These are phyloP conservation scores for Hericium alpestre DNA, from an alignment of 768 basidiomycete species.

Conservation along the genomic window DNA sequence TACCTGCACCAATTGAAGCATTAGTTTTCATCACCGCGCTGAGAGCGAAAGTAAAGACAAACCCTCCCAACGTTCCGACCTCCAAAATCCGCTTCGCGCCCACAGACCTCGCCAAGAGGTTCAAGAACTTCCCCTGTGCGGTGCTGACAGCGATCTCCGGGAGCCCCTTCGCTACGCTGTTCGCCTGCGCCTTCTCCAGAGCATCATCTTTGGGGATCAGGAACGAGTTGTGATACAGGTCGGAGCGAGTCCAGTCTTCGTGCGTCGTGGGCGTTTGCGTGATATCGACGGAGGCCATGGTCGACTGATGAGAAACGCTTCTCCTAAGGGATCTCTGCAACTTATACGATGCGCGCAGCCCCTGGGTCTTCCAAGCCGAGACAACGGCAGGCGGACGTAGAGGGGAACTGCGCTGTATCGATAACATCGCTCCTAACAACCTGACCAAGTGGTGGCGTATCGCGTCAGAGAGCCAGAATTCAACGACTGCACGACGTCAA, in stretches of 20 bases:
- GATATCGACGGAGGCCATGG: slow-evolving; percentile 5
- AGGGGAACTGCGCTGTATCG: too few relatives aligned
- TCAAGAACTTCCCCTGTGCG: slow-evolving; percentile 48
- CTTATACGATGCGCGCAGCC: too few relatives aligned
- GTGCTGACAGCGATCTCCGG: slow-evolving; percentile 42
- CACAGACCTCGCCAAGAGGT: slow-evolving; percentile 39
- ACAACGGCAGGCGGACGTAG: too few relatives aligned
- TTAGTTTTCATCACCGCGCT: neutral
- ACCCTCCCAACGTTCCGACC: slow-evolving; percentile 63
- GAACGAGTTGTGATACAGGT: slow-evolving; percentile 47
- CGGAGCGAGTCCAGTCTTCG: slow-evolving; percentile 41
- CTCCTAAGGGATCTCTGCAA: too few relatives aligned
- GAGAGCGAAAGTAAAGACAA: neutral
- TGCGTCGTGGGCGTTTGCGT: slow-evolving; percentile 11
- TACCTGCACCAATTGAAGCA: slow-evolving; percentile 14
- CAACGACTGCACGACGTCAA: too few relatives aligned
- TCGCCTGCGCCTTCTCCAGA: slow-evolving; percentile 31
- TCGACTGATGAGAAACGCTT: too few relatives aligned
- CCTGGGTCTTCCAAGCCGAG: too few relatives aligned
- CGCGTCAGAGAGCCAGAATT: too few relatives aligned
- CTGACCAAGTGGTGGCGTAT: too few relatives aligned
- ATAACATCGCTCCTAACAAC: too few relatives aligned
- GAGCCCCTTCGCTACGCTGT: slow-evolving; percentile 32
- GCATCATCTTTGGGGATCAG: slow-evolving; percentile 33
- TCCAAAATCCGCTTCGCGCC: slow-evolving; percentile 50